Evolutionary conservation across 2,329 filamentous ascomycete genomes (phyloP).

Genomic region (Sclerotiophoma versabilis): DNA sequence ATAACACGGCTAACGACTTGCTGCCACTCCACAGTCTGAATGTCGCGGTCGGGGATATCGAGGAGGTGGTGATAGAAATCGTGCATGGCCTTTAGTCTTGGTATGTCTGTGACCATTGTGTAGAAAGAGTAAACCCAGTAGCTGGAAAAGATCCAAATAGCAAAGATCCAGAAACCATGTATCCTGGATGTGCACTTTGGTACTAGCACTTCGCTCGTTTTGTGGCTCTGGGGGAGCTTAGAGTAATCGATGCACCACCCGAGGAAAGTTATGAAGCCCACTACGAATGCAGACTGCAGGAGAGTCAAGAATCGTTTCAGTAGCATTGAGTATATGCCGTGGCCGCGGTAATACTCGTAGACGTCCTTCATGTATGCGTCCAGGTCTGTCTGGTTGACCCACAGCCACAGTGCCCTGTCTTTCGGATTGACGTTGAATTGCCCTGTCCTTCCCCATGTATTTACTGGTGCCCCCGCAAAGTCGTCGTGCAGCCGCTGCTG

Average conservation of each 20-base stretch:
- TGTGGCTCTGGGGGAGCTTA: conserved; percentile 71
- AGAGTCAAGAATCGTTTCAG: conserved; percentile 75
- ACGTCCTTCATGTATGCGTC: conserved; percentile 87
- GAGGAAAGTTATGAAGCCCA: conserved; percentile 81
- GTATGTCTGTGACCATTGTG: conserved; percentile 75
- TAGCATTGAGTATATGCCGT: conserved; percentile 85
- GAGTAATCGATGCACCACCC: conserved; percentile 85
- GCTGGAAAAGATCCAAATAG: conserved; percentile 84
- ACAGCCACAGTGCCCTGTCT: conserved; percentile 88
- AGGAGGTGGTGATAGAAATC: conserved; percentile 86
- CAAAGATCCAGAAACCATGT: conserved; percentile 77
- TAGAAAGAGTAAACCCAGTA: conserved; percentile 85
- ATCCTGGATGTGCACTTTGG: conserved; percentile 77
- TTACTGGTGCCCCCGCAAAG: conserved; percentile 19
- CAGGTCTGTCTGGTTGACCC: conserved; percentile 89
- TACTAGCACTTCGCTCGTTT: conserved; percentile 67
- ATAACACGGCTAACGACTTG: conserved; percentile 87
- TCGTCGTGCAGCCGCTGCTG: conserved; percentile 55
- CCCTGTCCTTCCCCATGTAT: conserved; percentile 32
- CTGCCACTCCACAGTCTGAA: conserved; percentile 95
- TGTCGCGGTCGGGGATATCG: conserved; percentile 82
- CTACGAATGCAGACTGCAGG: conserved; percentile 82
- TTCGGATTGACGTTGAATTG: conserved; percentile 61
- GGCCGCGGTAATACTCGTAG: conserved; percentile 84
- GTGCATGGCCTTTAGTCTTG: conserved; percentile 76